A percentile compares a stretch with the other conserved stretches of the same genome.
Evolutionary conservation across 2,329 filamentous ascomycete species (phyloP).

Genomic region (Ascochyta koolunga): DNA sequence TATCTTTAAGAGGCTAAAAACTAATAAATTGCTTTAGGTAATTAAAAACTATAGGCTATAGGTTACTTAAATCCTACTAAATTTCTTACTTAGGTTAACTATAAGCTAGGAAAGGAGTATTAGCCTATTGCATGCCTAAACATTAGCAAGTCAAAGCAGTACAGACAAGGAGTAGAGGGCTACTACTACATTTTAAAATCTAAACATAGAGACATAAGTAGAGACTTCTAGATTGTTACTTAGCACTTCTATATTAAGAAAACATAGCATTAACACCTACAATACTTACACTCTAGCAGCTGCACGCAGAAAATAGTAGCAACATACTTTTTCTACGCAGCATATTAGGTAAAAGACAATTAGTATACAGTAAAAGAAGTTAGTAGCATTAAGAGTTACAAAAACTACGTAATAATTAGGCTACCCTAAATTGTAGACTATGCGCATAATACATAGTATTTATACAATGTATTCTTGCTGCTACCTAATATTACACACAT

Average conservation of each 20-base stretch:
- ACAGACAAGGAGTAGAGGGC: slow-evolving; percentile 6
- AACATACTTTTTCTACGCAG: neutral
- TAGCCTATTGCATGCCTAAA: slow-evolving; percentile 7
- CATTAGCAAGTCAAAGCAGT: slow-evolving; percentile 8
- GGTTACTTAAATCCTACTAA: neutral
- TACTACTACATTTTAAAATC: slow-evolving; percentile 11
- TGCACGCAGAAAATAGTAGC: neutral
- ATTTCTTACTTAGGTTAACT: neutral
- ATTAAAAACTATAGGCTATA: neutral
- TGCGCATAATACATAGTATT: too few species aligned
- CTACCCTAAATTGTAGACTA: too few species aligned
- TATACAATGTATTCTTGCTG: too few species aligned
- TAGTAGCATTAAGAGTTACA: too few species aligned
- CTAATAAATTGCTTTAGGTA: too few species aligned
- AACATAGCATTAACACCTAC: neutral
- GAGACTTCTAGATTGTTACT: slow-evolving; percentile 8
- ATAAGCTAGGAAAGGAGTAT: slow-evolving; percentile 10
- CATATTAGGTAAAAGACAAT: neutral
- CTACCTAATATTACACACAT: too few species aligned
- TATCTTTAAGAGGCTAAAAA: too few species aligned
- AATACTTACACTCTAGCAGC: neutral
- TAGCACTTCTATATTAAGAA: slow-evolving; percentile 1
- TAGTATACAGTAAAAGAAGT: too few species aligned
- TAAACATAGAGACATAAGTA: slow-evolving; percentile 1
- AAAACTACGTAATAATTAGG: too few species aligned